Conservation (phyloP, 2,329 filamentous ascomycete species). For the Fusarium sp. region DNA sequence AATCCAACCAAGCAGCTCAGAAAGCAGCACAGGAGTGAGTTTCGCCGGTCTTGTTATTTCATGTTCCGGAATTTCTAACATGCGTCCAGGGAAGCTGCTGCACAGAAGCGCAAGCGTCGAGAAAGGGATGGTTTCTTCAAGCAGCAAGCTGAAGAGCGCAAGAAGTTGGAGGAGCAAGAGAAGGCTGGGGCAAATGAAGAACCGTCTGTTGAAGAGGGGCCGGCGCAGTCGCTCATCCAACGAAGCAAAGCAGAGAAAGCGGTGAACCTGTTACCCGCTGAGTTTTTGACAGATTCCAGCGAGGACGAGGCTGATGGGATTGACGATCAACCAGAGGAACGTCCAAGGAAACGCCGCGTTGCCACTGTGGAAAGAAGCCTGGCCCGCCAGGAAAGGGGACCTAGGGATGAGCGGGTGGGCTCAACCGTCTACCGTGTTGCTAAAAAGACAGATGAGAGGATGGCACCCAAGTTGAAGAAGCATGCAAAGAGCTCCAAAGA, state of each 20-base stretch:
- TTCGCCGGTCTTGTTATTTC: not conserved
- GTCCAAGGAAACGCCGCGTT: slow-evolving; percentile 57
- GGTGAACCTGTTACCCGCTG: slow-evolving; percentile 60
- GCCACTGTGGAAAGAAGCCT: slow-evolving; percentile 51
- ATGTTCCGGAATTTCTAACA: slow-evolving; percentile 8
- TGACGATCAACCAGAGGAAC: slow-evolving; percentile 33
- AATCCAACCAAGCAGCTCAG: slow-evolving; percentile 57
- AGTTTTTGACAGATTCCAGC: slow-evolving; percentile 62
- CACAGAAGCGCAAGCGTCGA: slow-evolving; percentile 64
- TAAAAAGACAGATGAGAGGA: slow-evolving; percentile 53
- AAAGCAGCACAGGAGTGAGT: slow-evolving; percentile 63
- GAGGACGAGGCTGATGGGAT: slow-evolving; percentile 51
- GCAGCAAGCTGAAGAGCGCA: slow-evolving; percentile 63
- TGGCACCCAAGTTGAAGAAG: slow-evolving; percentile 60
- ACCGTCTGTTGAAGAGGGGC: slow-evolving; percentile 7
- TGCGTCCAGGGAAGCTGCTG: slow-evolving; percentile 56
- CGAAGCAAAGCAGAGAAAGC: slow-evolving; percentile 47
- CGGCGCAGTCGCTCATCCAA: slow-evolving; percentile 7
- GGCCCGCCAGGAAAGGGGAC: slow-evolving; percentile 50
- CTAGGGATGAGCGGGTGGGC: slow-evolving; percentile 60
- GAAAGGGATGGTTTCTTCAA: slow-evolving; percentile 64
- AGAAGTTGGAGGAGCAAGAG: slow-evolving; percentile 44
- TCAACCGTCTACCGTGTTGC: slow-evolving; percentile 63
- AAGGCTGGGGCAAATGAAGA: slow-evolving; percentile 35
- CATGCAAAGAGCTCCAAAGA: slow-evolving; percentile 54